Evolutionary conservation across 75 land plant genomes (phyloP), one percentile per base, ranked within the genome.

Genomic region (Cupressus sempervirens): DNA sequence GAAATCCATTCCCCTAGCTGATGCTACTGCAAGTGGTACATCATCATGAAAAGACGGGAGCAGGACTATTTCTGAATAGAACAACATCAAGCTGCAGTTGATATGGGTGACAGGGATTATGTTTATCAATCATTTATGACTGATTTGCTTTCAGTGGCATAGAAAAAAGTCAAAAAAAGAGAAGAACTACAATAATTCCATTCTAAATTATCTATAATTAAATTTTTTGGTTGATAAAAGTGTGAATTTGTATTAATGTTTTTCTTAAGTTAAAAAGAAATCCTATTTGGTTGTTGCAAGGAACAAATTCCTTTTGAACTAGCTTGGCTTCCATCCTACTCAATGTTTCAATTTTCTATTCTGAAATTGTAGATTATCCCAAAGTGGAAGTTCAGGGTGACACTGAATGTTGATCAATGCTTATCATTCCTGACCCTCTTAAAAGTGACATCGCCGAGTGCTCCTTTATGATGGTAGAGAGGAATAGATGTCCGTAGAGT

Each of bases 1-100:
- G 10, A 95, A 88, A 87, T 3, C 43, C 13, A 1, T 23, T 58
- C 14, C 46, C n/a, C 32, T 32, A 41, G 48, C n/a, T 41, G 50
- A 45, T 45, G 81, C 45, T 23, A 45, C 81, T 41, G 20, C 81
- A 26, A 45, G 48, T 3, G 40, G 48, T 45, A 45, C 48, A 41
- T 79, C 81, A 40, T 79, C 81, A 45, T n/a, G 46, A 26, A 45
- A 79, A 79, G 81, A 79, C 10, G 46, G 48, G 4, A 79, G 81
- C 46, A 43, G 45, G 43, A 45, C 11, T 4, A 20, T 40, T 38
- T 79, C 38, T n/a, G 50, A 79, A 26, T 79, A 79, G 81, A 10
- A 76, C n/a, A n/a, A n/a, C n/a, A 79, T 36, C 10, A 43, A 79
- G n/a, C n/a, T 41, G 29, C 29, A 38, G 45, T 45, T 41, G n/a